These are phyloP conservation scores for Pyricularia grisea DNA, from an alignment of 2,329 filamentous ascomycete genomes.

Conservation along the genomic window DNA sequence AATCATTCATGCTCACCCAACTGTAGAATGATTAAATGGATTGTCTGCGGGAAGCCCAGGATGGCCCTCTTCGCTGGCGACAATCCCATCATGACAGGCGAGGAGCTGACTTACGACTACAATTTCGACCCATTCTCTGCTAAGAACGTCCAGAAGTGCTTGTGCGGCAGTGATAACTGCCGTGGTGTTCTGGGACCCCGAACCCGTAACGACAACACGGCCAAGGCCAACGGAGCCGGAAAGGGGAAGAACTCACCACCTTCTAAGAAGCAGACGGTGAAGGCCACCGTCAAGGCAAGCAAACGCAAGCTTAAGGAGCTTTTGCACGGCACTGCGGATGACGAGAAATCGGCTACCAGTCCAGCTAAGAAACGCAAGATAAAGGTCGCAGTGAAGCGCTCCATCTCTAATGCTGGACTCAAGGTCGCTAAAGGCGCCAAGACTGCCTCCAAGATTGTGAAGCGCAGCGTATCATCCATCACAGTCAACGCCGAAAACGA, in stretches of 20 bases:
- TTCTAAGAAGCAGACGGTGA: constrained; percentile 12
- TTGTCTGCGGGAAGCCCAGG: constrained; percentile 82
- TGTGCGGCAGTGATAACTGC: constrained; percentile 55
- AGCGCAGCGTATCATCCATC: constrained; percentile 28
- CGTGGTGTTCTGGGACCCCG: constrained; percentile 55
- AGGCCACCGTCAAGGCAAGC: constrained; percentile 32
- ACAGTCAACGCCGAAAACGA: constrained; percentile 25
- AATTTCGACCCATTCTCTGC: constrained; percentile 62
- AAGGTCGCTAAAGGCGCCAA: constrained; percentile 26
- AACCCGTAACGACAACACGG: constrained; percentile 42
- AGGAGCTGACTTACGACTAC: constrained; percentile 93
- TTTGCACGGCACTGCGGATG: constrained; percentile 29
- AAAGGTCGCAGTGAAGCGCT: constrained; percentile 24
- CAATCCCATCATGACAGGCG: constrained; percentile 81
- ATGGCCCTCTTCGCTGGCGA: constrained; percentile 97
- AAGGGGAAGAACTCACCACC: background rate
- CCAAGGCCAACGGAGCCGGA: constrained; percentile 30
- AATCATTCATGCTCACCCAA: constrained; percentile 97
- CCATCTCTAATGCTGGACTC: constrained; percentile 19
- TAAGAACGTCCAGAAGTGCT: constrained; percentile 59
- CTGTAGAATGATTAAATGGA: constrained; percentile 97
- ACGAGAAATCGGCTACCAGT: constrained; percentile 13
- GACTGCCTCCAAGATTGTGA: constrained; percentile 23
- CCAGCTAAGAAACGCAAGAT: constrained; percentile 38
- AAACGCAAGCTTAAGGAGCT: constrained; percentile 50